Conservation (phyloP, 1,284 basidiomycete genomes). For the Microbotryum silenes-acaulis region DNA sequence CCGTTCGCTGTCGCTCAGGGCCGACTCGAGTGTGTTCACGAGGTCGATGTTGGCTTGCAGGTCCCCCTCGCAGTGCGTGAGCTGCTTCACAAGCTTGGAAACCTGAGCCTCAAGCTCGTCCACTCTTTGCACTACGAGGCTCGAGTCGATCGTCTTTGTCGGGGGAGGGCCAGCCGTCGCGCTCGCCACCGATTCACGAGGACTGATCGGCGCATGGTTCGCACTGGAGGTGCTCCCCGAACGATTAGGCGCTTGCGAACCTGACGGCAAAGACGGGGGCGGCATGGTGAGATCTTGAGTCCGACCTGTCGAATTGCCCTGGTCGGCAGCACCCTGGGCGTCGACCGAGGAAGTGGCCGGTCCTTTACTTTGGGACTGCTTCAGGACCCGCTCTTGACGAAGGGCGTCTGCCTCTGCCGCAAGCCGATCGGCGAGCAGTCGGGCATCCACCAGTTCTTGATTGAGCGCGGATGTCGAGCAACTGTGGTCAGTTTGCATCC, state of each 20-base stretch:
- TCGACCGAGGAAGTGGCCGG: background rate
- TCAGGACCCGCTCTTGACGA: no score
- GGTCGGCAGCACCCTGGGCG: no score
- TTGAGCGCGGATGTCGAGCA: no score
- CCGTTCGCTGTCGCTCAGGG: conserved; percentile 79
- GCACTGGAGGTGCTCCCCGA: conserved; percentile 22
- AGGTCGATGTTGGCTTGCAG: conserved; percentile 86
- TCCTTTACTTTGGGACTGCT: background rate
- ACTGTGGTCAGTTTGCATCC: background rate
- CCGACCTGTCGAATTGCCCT: conserved; percentile 72
- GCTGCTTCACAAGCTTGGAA: conserved; percentile 74
- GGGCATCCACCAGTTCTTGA: no score
- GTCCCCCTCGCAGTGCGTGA: conserved; percentile 82
- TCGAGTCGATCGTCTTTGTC: conserved; percentile 47
- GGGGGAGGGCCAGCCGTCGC: background rate
- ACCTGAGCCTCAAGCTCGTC: conserved; percentile 70
- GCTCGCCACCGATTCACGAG: conserved; percentile 7
- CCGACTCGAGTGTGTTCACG: conserved; percentile 69
- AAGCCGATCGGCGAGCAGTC: no score
- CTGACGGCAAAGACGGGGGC: conserved; percentile 67
- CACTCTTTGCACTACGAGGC: conserved; percentile 51
- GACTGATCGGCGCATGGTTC: conserved; percentile 4
- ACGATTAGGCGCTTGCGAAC: conserved; percentile 36
- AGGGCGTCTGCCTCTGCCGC: no score
- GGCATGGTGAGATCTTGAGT: conserved; percentile 81